A percentile compares a stretch with the other conserved stretches of the same genome.
These are phyloP conservation scores for Cinnamomum chago DNA, from an alignment of 164 flowering plant genomes.

Conservation along the genomic window DNA sequence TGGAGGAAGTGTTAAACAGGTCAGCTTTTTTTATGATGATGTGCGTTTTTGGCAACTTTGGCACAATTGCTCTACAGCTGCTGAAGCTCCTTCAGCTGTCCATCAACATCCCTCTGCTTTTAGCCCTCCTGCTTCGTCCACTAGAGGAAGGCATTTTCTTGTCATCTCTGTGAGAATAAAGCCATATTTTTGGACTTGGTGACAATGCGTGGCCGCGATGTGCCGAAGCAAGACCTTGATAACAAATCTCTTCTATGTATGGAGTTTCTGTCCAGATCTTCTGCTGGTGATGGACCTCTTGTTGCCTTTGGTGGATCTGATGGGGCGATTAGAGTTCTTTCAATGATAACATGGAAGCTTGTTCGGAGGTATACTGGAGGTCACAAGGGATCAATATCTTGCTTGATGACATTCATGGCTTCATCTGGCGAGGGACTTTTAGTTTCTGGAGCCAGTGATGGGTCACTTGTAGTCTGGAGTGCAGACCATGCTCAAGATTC, in stretches of 20 bases:
- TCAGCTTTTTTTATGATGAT: slow-evolving; percentile 89
- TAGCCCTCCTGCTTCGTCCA: slow-evolving; percentile 74
- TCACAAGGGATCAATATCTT: slow-evolving; percentile 88
- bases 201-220: slow-evolving; percentile 99
- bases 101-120: slow-evolving; percentile 65
- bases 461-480: slow-evolving; percentile 92
- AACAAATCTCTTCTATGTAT: slow-evolving; percentile 89
- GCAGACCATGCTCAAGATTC: slow-evolving; percentile 96
- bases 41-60: slow-evolving; percentile 92
- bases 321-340: slow-evolving; percentile 95
- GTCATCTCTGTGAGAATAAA: slow-evolving; percentile 94
- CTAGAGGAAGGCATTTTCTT: slow-evolving; percentile 98
- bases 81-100: slow-evolving; percentile 87
- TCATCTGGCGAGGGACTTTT: slow-evolving; percentile 95
- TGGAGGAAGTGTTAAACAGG: slow-evolving; percentile 99
- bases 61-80: slow-evolving; percentile 91
- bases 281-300: slow-evolving; percentile 85
- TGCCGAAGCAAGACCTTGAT: slow-evolving; percentile 95
- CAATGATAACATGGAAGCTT: slow-evolving; percentile 99
- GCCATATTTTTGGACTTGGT: slow-evolving; percentile 96
- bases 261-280: slow-evolving; percentile 89
- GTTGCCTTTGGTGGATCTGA: slow-evolving; percentile 99
- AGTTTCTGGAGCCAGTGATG: slow-evolving; percentile 97
- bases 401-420: slow-evolving; percentile 95
- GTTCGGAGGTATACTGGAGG: slow-evolving; percentile 97